These are phyloP conservation scores for Fraxinus sp. DNA, from an alignment of 305 asterid species.

Conservation along the genomic window DNA sequence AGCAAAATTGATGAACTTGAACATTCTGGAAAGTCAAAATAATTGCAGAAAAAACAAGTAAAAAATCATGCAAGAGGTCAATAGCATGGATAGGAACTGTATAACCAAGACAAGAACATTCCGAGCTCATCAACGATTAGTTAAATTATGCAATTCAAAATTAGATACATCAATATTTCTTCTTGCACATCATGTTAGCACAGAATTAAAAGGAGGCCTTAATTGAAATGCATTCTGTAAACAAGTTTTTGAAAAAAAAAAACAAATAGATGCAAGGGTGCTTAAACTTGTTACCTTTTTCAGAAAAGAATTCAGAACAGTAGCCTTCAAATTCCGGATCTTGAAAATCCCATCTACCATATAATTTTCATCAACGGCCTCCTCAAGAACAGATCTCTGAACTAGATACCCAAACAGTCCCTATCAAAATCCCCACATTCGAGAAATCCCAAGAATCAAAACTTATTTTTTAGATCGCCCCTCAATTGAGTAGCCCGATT, in stretches of 20 bases:
- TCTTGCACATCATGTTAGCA: not conserved
- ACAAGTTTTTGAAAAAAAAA: not conserved
- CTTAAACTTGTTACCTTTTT: constrained; percentile 29
- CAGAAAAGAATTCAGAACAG: constrained; percentile 18
- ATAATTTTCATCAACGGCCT: constrained; percentile 14
- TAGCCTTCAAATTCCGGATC: constrained; percentile 40
- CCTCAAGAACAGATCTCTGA: constrained; percentile 32
- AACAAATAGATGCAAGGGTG: not conserved
- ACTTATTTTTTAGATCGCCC: constrained; percentile 3
- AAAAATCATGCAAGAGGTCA: not conserved
- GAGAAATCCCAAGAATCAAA: constrained; percentile 20
- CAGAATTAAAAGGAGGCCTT: not conserved
- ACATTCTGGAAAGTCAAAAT: not conserved
- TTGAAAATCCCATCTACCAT: constrained; percentile 33
- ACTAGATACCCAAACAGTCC: constrained; percentile 19
- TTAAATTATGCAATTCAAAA: not conserved
- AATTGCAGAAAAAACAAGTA: not conserved
- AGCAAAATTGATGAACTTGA: not conserved
- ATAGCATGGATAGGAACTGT: not conserved
- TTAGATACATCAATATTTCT: not conserved
- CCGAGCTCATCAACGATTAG: not conserved
- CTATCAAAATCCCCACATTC: constrained; percentile 23
- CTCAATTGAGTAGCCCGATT: constrained; percentile 20
- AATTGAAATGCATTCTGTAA: not conserved
- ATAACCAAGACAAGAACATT: not conserved